Evolutionary conservation across 352 stramenopile species (phyloP).

Genomic region (Peronospora destructor): DNA sequence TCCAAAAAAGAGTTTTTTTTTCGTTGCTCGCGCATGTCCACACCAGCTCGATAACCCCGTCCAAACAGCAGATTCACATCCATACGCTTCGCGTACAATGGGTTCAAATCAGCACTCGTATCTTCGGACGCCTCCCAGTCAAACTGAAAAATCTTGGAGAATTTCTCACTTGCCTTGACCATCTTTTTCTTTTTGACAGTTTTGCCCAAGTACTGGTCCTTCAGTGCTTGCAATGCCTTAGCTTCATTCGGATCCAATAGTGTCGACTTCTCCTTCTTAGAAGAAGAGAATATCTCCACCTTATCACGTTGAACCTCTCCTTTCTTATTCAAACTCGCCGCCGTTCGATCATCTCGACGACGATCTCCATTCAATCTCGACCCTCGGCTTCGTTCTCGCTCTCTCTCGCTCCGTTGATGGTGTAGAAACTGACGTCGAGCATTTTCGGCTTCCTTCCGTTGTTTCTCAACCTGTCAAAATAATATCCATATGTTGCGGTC

Average conservation of each 20-base stretch:
- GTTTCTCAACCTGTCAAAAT: conserved; percentile 39
- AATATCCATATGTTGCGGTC: background rate
- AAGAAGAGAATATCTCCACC: conserved; percentile 3
- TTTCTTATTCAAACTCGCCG: conserved; percentile 6
- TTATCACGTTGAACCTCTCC: conserved; percentile 4
- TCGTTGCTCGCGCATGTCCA: conserved; percentile 91
- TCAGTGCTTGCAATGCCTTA: conserved; percentile 74
- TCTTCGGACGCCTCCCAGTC: conserved; percentile 91
- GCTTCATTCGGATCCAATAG: conserved; percentile 44
- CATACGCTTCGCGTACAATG: conserved; percentile 84
- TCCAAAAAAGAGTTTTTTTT: conserved; percentile 87
- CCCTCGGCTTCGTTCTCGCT: conserved; percentile 17
- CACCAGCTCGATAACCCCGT: conserved; percentile 87
- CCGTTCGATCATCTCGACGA: conserved; percentile 14
- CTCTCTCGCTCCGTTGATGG: conserved; percentile 39
- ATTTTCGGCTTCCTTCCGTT: conserved; percentile 47
- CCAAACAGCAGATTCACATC: conserved; percentile 90
- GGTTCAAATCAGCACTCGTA: conserved; percentile 87
- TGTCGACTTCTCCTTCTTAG: conserved; percentile 15
- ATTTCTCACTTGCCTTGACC: conserved; percentile 90
- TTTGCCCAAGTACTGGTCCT: conserved; percentile 88
- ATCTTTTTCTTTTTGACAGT: conserved; percentile 84
- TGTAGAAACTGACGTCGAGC: conserved; percentile 60
- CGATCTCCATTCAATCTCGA: conserved; percentile 15
- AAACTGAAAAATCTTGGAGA: conserved; percentile 91